phyloP scores from a whole-genome alignment of 164 flowering plant genomes.

The Protea cynaroides region DNA sequence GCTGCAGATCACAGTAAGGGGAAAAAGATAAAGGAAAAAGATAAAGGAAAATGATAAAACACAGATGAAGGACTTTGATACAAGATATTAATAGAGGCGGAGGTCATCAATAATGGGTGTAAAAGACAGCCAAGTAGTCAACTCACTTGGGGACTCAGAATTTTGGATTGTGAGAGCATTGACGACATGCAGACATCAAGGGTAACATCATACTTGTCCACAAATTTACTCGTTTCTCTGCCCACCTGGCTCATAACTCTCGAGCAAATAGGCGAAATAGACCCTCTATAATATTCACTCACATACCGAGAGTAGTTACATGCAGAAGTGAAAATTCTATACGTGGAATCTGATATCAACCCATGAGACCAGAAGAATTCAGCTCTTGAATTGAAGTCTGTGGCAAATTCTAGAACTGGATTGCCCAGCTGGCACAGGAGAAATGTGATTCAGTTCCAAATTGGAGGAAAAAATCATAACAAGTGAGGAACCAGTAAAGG shows the following conservation, averaged over 20 bases:
- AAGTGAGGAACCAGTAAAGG: neutral
- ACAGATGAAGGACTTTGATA: neutral
- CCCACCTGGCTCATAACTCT: constrained; percentile 59
- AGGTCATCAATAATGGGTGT: neutral
- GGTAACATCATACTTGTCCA: constrained; percentile 79
- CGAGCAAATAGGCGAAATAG: constrained; percentile 56
- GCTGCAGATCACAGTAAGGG: constrained; percentile 21
- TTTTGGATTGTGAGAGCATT: constrained; percentile 51
- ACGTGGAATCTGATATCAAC: constrained; percentile 75
- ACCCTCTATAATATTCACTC: constrained; percentile 61
- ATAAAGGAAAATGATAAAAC: neutral
- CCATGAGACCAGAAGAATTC: constrained; percentile 90
- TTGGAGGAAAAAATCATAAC: neutral
- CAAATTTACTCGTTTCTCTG: constrained; percentile 65
- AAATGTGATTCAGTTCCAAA: neutral
- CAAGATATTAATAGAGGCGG: no score
- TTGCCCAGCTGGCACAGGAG: constrained; percentile 56
- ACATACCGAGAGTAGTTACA: constrained; percentile 80
- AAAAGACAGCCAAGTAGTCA: neutral
- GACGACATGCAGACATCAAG: constrained; percentile 80
- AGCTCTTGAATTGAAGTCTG: constrained; percentile 69
- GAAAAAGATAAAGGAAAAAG: neutral
- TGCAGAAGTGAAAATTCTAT: constrained; percentile 52
- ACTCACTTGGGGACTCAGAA: constrained; percentile 53
- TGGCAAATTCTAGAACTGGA: constrained; percentile 65